Base-by-base conservation (phyloP, 805 yeast species). In the Metschnikowia lachancei region DNA sequence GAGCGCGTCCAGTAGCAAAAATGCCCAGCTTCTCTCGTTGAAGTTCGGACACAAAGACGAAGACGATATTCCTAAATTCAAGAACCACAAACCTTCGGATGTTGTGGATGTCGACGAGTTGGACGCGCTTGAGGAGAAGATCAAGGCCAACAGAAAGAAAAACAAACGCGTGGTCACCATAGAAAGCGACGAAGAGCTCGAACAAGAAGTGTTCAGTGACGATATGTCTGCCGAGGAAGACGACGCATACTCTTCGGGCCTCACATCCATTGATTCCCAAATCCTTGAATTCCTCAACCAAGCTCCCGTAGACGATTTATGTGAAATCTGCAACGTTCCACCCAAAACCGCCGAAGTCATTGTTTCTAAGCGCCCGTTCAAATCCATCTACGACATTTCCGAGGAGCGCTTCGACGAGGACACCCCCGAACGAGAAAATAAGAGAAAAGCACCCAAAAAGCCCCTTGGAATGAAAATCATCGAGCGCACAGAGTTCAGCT, bases 241-340 rank as follows among this genome's bases (percentile, higher is more conserved):
- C 24, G 60, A 52, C 11, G 32, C 30, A 3, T 72, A 68, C 43
- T 35, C 38, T 36, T 66, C 53, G n/a, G 75, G 76, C 0, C 51
- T 69, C 28, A 72, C 76, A 3, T 58, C 72, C 4, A 82, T 85
- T 52, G 91, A 85, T 57, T 72, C 72, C 13, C 82, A 87, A 49
- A 79, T 89, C 20, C 67, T 91, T 39, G 78, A 82, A 37, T 90
- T 94, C 56, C 72, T 92, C 52, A 94, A 94, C 64, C 77, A 80
- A 11, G 92, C 95, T 1, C 78, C 86, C 13, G 72, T 70, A 1
- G 79, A 82, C 46, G 96, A 91, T 61, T 70, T 94, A 37, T 78
- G 85, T 10, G 98, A 92, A 66, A 80, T 91, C 28, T 81, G 94
- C 6, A 82, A 82, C 24, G 82, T 89, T 40, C 71, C 81, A 1